A percentile compares a stretch with the other conserved stretches of the same genome.
phyloP scores from a whole-genome alignment of 495 filamentous ascomycete species.

The Aeminium ludgeri region DNA sequence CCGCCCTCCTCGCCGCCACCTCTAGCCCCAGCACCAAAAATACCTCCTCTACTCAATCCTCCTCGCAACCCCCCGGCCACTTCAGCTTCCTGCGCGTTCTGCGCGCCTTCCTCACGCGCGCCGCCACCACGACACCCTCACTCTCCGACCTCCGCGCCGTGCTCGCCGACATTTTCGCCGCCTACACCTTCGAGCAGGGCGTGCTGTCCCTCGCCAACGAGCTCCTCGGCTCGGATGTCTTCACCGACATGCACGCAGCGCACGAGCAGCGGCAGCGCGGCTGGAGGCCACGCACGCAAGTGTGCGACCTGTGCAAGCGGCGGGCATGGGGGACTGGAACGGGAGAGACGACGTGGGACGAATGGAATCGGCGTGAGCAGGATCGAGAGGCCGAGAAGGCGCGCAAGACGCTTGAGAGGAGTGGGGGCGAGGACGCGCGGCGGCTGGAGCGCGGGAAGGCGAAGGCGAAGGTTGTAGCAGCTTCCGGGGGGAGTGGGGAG shows the following conservation, averaged over 20 bases:
- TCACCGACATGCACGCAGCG: conserved; percentile 63
- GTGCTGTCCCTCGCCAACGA: conserved; percentile 70
- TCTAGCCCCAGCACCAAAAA: conserved; percentile 35
- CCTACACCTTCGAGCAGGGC: conserved; percentile 83
- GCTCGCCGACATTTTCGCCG: conserved; percentile 75
- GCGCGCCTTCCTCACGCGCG: conserved; percentile 73
- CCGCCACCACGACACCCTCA: conserved; percentile 63
- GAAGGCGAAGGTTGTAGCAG: conserved; percentile 12
- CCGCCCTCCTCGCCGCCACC: conserved; percentile 49
- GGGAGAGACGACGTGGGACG: conserved; percentile 58
- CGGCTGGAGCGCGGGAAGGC: conserved; percentile 16
- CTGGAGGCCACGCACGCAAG: conserved; percentile 72
- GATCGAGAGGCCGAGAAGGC: conserved; percentile 21
- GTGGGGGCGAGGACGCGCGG: conserved; percentile 11
- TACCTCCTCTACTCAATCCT: conserved; percentile 17
- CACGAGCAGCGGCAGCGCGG: conserved; percentile 63
- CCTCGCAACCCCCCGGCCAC: conserved; percentile 23
- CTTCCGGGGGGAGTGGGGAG: conserved; percentile 1
- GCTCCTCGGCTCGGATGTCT: conserved; percentile 78
- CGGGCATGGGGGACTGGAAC: conserved; percentile 83
- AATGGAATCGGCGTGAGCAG: conserved; percentile 53
- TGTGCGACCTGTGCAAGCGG: conserved; percentile 70
- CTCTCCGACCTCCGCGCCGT: conserved; percentile 75
- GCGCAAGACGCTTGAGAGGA: conserved; percentile 13
- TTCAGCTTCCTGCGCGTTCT: conserved; percentile 79